A percentile compares a stretch with the other conserved stretches of the same genome.
These are phyloP conservation scores for Solanum chacoense DNA, from an alignment of 305 asterid species.

Conservation along the genomic window DNA sequence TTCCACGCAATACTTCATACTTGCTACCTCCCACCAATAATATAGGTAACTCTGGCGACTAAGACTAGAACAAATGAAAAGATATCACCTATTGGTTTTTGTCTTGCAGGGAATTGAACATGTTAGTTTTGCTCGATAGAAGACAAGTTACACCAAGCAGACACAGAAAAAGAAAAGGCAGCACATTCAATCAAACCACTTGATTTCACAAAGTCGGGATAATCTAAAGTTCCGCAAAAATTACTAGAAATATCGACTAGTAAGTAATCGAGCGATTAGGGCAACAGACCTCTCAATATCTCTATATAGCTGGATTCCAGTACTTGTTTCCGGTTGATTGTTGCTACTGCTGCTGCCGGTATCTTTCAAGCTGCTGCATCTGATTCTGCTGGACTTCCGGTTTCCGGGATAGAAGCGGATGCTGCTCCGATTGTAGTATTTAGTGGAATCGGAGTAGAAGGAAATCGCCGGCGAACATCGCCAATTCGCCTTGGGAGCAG, in stretches of 20 bases:
- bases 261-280: neutral
- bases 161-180: neutral
- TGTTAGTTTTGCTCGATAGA: neutral
- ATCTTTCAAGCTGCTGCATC: neutral
- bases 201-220: neutral
- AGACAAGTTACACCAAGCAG: neutral
- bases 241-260: neutral
- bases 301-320: slow-evolving; percentile 6
- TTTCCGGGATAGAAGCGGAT: neutral
- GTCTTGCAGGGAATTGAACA: neutral
- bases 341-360: neutral
- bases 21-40: neutral
- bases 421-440: neutral
- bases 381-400: neutral
- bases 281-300: slow-evolving; percentile 3
- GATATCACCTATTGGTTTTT: neutral
- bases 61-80: neutral
- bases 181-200: neutral
- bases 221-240: neutral
- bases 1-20: neutral
- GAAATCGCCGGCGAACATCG: neutral
- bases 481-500: neutral
- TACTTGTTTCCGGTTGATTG: neutral
- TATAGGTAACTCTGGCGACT: rapidly evolving
- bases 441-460: neutral